Base-by-base conservation (phyloP, 176 grass and related monocot species). In the Carex pumila region DNA sequence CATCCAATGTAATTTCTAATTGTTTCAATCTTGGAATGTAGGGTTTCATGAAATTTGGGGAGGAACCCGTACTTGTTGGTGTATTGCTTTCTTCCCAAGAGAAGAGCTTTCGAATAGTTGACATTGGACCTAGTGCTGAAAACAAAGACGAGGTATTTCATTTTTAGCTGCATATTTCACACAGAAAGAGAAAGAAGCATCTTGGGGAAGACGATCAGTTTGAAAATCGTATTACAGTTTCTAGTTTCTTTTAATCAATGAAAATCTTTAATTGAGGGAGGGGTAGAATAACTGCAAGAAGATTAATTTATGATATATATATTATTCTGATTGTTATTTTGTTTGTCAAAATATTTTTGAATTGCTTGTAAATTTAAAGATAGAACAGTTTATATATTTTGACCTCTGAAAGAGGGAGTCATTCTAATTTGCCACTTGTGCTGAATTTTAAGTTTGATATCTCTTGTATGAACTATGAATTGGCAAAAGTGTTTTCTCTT, bases 81-180 rank as follows among this genome's bases (percentile, higher is more conserved):
- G 55, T 95, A 82, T 90, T 90, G 85, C 31, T 90, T 85, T 90
- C 88, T 85, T 88, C 93, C 56, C 65, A 90, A 52, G 93, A 94
- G 64, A 93, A 91, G 60, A 88, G 86, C 85, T 93, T 93, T 58
- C 85, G 91, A 83, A 86, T 93, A 76, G 93, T 95, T 12, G 93
- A 99, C 87, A 85, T 95, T 81, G 96, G 93, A 73, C 90, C 96
- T 83, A 92, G 88, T 69, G 92, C 92, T 86, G 89, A 99, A 80
- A 95, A 90, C 64, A 89, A 82, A 61, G 88, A 87, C 34, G 91
- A 94, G 91, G 93, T 90, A 88, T 72, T 85, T 89, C 43, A 19
- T 45, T 39, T 90, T 47, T 49, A 32, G 13, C 73, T 77, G 49
- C 25, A 77, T 77, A 15, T 56, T 56, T 56, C 12, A n/a, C 21